phyloP scores from a whole-genome alignment of 169 alveolate species.

The Eimeria tenella region DNA sequence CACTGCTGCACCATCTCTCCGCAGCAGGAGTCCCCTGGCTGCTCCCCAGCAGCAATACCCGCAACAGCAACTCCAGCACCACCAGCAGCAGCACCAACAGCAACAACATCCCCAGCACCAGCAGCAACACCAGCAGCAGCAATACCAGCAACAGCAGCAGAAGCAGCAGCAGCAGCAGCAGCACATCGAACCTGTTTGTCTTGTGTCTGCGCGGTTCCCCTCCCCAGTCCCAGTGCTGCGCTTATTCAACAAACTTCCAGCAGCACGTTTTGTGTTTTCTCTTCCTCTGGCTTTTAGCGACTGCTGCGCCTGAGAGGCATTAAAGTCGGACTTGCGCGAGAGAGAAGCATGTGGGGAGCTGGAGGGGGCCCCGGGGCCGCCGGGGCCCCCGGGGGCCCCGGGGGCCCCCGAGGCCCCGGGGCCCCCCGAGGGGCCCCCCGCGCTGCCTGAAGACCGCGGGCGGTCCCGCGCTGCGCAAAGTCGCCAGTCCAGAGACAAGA shows the following conservation, averaged over 20 bases:
- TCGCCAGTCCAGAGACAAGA: neutral
- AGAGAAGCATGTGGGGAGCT: neutral
- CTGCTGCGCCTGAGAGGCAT: neutral
- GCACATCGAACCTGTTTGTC: neutral
- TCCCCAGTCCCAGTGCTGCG: neutral
- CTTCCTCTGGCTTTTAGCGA: neutral
- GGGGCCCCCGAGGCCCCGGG: too few species aligned
- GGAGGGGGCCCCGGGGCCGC: too few species aligned
- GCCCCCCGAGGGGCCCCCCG: too few species aligned
- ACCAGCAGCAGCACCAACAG: neutral
- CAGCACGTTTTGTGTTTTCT: neutral
- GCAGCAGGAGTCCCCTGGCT: neutral
- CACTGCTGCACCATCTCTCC: neutral
- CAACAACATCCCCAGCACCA: neutral
- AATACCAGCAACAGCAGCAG: conserved; percentile 1
- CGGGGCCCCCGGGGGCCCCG: conserved; percentile 58
- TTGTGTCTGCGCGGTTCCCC: neutral
- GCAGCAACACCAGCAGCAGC: neutral
- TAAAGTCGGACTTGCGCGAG: neutral
- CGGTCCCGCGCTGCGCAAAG: neutral
- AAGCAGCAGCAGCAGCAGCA: neutral
- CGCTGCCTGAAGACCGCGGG: neutral
- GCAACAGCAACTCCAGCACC: neutral
- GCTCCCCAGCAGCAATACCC: neutral
- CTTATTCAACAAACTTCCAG: neutral